Evolutionary conservation across 2,329 filamentous ascomycete genomes (phyloP), one percentile per base, ranked within the genome.

Genomic region (Neobulgaria alba): DNA sequence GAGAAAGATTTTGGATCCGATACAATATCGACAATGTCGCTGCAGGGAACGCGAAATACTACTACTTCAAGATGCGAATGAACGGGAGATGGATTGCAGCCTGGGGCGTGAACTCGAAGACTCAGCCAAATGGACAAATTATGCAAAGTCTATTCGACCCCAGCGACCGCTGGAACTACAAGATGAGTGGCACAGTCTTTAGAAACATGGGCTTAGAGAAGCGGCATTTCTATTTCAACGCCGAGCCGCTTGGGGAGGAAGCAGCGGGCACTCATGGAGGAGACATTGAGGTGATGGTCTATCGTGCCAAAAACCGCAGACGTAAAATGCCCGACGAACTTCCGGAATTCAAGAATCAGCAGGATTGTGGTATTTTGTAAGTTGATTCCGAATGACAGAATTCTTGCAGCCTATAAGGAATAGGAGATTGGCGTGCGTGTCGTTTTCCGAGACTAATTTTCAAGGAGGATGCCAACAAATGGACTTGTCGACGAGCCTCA

Each of bases 61-160:
- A 75, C 8, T 73, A 70, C 57, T 77, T 77, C 59, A 75, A 72
- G 50, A 57, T 77, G 38, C 63, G 63, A 41, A 66, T 77, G 53
- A 77, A 79, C 46, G 72, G 72, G 12, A 65, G 67, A 12, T 63
- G 65, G 14, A 60, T 71, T n/a, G 62, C 68, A 2, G 69, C 67
- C 3, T 79, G 72, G 67, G 73, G 74, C 2, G 62, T 68, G 15
- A 62, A 72, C 41, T 56, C 67, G 12, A 51, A 51, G 10, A 50
- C 46, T 3, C 57, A 56, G 35, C 50, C 53, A 2, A 52, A 53
- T 5, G 67, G 70, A 5, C 62, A 61, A 29, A 63, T 71, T 30
- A 65, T 63, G 41, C 64, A 61, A 48, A 67, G 67, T 3, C 59
- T 77, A 3, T 76, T 71, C 47, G 64, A 68, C 29, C 71, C 73